These are phyloP conservation scores for Colletotrichum sp. DNA, from an alignment of 2,329 filamentous ascomycete genomes.

Conservation along the genomic window DNA sequence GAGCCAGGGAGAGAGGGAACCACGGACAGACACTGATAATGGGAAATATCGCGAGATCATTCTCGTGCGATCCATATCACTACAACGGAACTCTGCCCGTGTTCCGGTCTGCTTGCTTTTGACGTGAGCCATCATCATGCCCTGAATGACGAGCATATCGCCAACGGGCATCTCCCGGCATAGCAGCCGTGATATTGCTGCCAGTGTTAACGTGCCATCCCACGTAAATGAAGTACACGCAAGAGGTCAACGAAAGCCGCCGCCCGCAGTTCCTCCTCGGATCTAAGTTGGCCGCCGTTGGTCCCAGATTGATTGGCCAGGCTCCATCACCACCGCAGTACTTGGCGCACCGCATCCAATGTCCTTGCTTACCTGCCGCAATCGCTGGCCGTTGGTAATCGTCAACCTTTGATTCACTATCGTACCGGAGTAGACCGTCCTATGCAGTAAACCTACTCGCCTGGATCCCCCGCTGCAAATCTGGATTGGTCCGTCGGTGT, in stretches of 20 bases:
- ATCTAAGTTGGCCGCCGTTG: neutral
- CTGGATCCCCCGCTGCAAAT: neutral
- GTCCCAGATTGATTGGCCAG: neutral
- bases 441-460: neutral
- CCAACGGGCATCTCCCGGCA: neutral
- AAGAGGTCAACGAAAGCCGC: neutral
- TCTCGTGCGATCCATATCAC: neutral
- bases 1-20: neutral
- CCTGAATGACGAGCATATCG: conserved; percentile 1
- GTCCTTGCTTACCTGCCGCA: neutral
- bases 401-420: neutral
- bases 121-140: conserved; percentile 2
- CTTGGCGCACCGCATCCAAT: neutral
- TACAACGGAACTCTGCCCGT: neutral
- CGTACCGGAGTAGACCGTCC: neutral
- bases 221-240: neutral
- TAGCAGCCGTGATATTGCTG: neutral
- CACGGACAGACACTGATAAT: neutral
- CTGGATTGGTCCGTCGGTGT: neutral
- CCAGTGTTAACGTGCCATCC: neutral
- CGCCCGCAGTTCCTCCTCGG: neutral
- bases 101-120: neutral
- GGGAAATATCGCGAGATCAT: neutral
- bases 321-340: neutral
- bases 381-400: neutral